Evolutionary conservation across 1,284 basidiomycete genomes (phyloP).

Genomic region (Hortiboletus rubellus): DNA sequence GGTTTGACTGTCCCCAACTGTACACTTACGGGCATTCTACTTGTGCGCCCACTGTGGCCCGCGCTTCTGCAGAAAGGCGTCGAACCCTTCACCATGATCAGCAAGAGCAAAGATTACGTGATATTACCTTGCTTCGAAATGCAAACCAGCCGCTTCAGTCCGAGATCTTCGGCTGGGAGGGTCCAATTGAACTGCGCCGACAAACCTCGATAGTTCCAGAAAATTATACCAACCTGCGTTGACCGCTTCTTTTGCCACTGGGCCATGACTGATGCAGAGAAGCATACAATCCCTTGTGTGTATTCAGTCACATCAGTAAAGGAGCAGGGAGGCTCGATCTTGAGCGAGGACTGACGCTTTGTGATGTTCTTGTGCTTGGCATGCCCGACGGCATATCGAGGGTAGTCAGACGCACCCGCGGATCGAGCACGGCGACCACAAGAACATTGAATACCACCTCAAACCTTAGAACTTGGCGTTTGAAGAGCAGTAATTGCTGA

Average conservation of each 20-base stretch:
- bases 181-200: background rate
- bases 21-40: conserved; percentile 6
- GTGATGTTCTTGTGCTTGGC: conserved; percentile 23
- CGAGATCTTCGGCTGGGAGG: conserved; percentile 54
- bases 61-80: conserved; percentile 66
- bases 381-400: conserved; percentile 26
- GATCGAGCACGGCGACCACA: conserved; percentile 33
- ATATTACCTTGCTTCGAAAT: conserved; percentile 64
- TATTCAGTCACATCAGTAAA: conserved; percentile 12
- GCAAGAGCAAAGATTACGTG: conserved; percentile 64
- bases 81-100: conserved; percentile 67
- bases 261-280: conserved; percentile 34
- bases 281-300: conserved; percentile 31
- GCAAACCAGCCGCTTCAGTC: conserved; percentile 54
- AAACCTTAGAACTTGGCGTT: no score
- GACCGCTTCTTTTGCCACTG: conserved; percentile 60
- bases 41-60: conserved; percentile 39
- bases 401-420: conserved; percentile 19
- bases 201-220: background rate
- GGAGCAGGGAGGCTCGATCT: conserved; percentile 11
- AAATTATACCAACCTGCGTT: conserved; percentile 53
- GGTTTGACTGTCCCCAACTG: no score
- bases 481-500: no score
- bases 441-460: conserved; percentile 30
- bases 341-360: conserved; percentile 8